A percentile compares a stretch with the other conserved stretches of the same genome.
Conservation (phyloP, 306 rosid species). For the Vachellia collinsii region DNA sequence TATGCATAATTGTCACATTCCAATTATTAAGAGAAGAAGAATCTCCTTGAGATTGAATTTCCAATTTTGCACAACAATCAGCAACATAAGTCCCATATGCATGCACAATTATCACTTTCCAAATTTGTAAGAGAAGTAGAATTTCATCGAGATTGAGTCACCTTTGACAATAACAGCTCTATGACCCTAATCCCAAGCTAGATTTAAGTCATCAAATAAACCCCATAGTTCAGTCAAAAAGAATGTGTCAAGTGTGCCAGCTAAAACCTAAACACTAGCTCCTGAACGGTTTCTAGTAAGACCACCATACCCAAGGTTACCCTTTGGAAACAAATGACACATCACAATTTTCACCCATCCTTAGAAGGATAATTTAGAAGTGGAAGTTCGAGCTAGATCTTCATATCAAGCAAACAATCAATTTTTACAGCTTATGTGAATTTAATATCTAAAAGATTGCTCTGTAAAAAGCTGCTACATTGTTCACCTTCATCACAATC, state of each 20-base stretch:
- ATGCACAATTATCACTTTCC: not conserved
- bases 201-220: not conserved
- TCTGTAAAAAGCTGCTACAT: not conserved
- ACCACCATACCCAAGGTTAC: not conserved
- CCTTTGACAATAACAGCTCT: not conserved
- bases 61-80: not conserved
- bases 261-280: not conserved
- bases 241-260: not conserved
- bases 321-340: not conserved
- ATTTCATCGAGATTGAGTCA: not conserved
- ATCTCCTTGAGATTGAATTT: no score
- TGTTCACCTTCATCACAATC: constrained; percentile 15
- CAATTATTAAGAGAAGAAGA: no score
- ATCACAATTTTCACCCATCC: not conserved
- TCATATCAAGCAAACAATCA: constrained; percentile 30
- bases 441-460: not conserved
- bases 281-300: not conserved
- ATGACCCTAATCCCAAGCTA: constrained; percentile 2
- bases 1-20: not conserved
- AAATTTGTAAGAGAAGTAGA: not conserved
- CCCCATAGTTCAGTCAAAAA: not conserved
- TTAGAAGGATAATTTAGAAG: constrained; percentile 15
- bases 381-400: constrained; percentile 16
- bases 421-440: not conserved
- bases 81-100: not conserved